phyloP scores from a whole-genome alignment of 176 grass and related monocot genomes.

The Oryza punctata region DNA sequence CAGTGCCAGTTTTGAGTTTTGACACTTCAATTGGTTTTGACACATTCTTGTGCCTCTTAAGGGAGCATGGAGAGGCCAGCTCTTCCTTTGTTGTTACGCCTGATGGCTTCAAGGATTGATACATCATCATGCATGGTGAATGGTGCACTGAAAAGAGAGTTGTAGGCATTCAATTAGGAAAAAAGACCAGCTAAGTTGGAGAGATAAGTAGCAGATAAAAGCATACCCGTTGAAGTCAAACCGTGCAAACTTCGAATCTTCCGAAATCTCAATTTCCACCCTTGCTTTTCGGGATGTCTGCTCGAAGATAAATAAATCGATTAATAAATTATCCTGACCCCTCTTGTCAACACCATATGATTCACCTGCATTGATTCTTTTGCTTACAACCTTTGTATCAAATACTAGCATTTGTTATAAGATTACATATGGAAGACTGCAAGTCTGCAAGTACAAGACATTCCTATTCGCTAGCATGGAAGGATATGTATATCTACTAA shows the following conservation, averaged over 20 bases:
- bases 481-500: constrained; percentile 18
- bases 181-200: constrained; percentile 5
- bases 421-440: background rate
- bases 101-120: constrained; percentile 70
- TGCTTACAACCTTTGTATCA: constrained; percentile 4
- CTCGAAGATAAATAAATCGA: constrained; percentile 37
- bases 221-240: constrained; percentile 84
- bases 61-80: background rate
- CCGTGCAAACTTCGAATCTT: constrained; percentile 66
- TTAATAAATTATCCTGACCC: constrained; percentile 13
- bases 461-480: constrained; percentile 9
- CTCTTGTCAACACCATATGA: background rate
- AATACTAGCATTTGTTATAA: constrained; percentile 4
- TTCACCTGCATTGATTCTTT: constrained; percentile 12
- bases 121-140: constrained; percentile 87
- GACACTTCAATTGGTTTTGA: constrained; percentile 19
- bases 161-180: constrained; percentile 9
- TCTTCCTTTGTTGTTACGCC: constrained; percentile 46
- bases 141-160: constrained; percentile 60
- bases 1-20: constrained; percentile 34
- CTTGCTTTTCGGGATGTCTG: constrained; percentile 76
- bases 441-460: background rate
- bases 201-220: background rate
- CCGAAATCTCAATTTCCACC: constrained; percentile 90
- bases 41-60: constrained; percentile 27